Conservation (phyloP, 257 asterid genomes). For the Fraxinus quadrangulata region DNA sequence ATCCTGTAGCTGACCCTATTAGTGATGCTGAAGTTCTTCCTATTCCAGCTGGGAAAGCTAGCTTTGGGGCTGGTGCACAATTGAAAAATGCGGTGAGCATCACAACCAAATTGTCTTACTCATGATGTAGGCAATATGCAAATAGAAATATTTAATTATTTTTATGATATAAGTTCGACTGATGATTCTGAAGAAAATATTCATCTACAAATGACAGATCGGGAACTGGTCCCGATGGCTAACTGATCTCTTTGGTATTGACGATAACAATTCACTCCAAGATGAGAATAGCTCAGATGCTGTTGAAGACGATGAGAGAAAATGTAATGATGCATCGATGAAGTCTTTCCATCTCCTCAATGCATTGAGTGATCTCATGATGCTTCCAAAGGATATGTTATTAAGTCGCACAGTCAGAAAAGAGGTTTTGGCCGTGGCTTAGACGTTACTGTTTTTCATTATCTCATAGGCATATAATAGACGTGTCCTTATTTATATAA, state of each 20-base stretch:
- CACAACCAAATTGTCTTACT: background rate
- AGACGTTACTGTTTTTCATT: background rate
- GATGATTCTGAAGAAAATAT: background rate
- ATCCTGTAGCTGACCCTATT: slow-evolving; percentile 87
- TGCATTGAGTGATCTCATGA: slow-evolving; percentile 89
- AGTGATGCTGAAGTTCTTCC: slow-evolving; percentile 81
- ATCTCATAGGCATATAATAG: background rate
- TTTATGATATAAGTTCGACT: background rate
- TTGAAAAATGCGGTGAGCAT: slow-evolving; percentile 73
- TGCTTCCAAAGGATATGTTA: slow-evolving; percentile 92
- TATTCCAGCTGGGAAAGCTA: slow-evolving; percentile 69
- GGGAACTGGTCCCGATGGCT: slow-evolving; percentile 94
- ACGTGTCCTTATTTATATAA: slow-evolving; percentile 2
- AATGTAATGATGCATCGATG: slow-evolving; percentile 41
- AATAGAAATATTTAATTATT: background rate
- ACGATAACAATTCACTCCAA: slow-evolving; percentile 48
- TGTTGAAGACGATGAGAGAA: slow-evolving; percentile 42
- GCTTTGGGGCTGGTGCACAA: slow-evolving; percentile 91
- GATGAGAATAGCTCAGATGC: slow-evolving; percentile 33
- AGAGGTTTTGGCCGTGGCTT: slow-evolving; percentile 52
- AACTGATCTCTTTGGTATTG: slow-evolving; percentile 63
- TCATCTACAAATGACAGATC: slow-evolving; percentile 46
- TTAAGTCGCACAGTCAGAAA: slow-evolving; percentile 61
- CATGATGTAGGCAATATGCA: background rate
- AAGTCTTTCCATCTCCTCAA: slow-evolving; percentile 71